These are phyloP conservation scores for Craspedostauros australis DNA, from an alignment of 108 stramenopile genomes.

Conservation along the genomic window DNA sequence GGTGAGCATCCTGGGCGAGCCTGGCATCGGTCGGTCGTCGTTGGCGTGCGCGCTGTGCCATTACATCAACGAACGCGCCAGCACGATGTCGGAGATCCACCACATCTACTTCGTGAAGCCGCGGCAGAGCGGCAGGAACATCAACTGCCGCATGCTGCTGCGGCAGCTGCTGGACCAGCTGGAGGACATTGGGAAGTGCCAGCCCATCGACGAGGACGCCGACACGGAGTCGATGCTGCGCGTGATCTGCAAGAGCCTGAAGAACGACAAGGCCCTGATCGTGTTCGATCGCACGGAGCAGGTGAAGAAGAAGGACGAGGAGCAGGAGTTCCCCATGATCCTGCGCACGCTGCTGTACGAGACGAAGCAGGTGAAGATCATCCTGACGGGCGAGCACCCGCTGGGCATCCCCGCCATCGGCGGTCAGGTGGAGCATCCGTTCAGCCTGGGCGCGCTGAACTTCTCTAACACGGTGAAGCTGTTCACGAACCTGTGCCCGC, in stretches of 20 bases:
- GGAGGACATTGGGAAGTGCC: slow-evolving; percentile 24
- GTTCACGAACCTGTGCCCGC: slow-evolving; percentile 65
- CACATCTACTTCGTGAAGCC: slow-evolving; percentile 56
- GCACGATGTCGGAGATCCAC: slow-evolving; percentile 40
- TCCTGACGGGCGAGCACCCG: slow-evolving; percentile 38
- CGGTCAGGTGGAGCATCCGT: slow-evolving; percentile 51
- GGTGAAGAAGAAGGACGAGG: slow-evolving; percentile 42
- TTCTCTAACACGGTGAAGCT: slow-evolving; percentile 55
- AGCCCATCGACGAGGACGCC: slow-evolving; percentile 20
- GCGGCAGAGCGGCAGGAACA: slow-evolving; percentile 24
- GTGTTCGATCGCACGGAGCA: slow-evolving; percentile 66
- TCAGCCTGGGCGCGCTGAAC: slow-evolving; percentile 50
- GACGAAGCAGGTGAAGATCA: slow-evolving; percentile 48
- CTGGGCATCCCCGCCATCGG: slow-evolving; percentile 44
- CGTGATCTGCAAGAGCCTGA: slow-evolving; percentile 25
- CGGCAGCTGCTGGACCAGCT: slow-evolving; percentile 40
- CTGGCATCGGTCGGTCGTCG: slow-evolving; percentile 73
- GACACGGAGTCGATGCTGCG: slow-evolving; percentile 45
- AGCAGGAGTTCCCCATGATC: slow-evolving; percentile 56
- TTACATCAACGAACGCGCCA: slow-evolving; percentile 70
- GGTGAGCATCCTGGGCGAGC: slow-evolving; percentile 58
- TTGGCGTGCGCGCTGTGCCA: slow-evolving; percentile 61
- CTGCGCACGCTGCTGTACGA: slow-evolving; percentile 56
- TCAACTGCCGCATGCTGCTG: slow-evolving; percentile 25
- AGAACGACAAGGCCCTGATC: slow-evolving; percentile 52